Base-by-base conservation (phyloP, 768 basidiomycete species). In the Cystofilobasidium capitatum region DNA sequence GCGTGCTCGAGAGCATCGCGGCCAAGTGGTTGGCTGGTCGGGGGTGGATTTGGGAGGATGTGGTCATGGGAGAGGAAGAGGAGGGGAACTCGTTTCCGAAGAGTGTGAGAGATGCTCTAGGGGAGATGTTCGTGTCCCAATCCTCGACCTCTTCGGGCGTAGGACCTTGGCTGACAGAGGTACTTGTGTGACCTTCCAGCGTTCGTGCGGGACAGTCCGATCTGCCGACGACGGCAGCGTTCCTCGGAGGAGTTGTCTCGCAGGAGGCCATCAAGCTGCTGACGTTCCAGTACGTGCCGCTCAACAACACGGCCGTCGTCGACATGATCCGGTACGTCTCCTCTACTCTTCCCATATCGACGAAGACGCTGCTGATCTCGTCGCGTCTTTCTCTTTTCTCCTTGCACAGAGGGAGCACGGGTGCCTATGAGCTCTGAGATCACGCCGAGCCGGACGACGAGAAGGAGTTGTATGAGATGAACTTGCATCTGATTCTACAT, bases 241-340 rank as follows among this genome's bases (percentile, higher is more conserved):
- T 98, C 73, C 80, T 97, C 0, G 96, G 96, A 1, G 96, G 96
- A 2, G 77, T 98, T 40, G 87, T 97, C 24, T 91, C 93, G 31
- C 96, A 99, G 72, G 96, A 99, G 75, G 85, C 86, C 8, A 98
- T 98, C 81, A 98, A 99, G 82, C 82, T 98, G 78, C 87, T 94
- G 73, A 99, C 94, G 66, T 86, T 85, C 73, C 96, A 99, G 77
- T 99, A 99, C 75, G 82, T 93, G 17, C 93, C 96, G 10, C 82
- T 94, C 58, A 84, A 87, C 69, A 89, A 90, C 17, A 87, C 86
- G 71, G 89, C 88, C 72, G 81, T 90, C 29, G 80, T 94, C 58
- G 92, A 98, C 78, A 81, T 96, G 37, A 74, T 81, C 69, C 74
- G 68, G 68, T 69, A 13, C 42, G 65, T 65, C 39, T 63, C 40